Evolutionary conservation across 306 rosid species (phyloP).

Genomic region (Fragaria iinumae): DNA sequence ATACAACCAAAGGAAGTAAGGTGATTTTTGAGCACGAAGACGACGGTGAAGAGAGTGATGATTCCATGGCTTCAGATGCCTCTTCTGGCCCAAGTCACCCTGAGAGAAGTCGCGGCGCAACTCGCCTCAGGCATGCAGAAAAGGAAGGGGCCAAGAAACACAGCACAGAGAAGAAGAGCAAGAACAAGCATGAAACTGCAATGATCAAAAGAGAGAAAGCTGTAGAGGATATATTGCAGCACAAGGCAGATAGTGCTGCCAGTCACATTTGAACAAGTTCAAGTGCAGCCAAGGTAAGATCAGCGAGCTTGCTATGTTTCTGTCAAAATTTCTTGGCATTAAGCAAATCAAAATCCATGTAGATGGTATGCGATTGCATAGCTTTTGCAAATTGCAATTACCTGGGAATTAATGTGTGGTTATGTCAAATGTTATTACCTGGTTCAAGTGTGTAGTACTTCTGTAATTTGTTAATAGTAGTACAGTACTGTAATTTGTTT

Average conservation of each 20-base stretch:
- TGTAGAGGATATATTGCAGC: conserved; percentile 16
- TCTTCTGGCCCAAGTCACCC: conserved; percentile 61
- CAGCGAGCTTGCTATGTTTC: neutral
- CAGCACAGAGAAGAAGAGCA: conserved; percentile 35
- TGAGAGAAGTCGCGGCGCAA: conserved; percentile 27
- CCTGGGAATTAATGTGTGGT: neutral
- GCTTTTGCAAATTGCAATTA: no score
- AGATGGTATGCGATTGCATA: neutral
- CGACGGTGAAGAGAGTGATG: conserved; percentile 42
- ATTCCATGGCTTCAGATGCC: conserved; percentile 82
- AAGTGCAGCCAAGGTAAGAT: conserved; percentile 11
- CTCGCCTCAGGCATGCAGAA: conserved; percentile 11
- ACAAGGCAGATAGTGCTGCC: conserved; percentile 50
- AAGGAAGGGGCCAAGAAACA: conserved; percentile 31
- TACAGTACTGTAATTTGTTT: neutral
- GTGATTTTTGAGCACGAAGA: conserved; percentile 9
- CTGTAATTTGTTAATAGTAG: neutral
- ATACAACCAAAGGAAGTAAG: conserved; percentile 5
- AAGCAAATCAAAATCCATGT: neutral
- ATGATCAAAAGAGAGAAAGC: conserved; percentile 16
- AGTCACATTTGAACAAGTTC: conserved; percentile 47
- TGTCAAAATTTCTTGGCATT: neutral
- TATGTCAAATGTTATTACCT: neutral
- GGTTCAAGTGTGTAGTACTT: neutral
- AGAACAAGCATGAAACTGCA: conserved; percentile 30